These are phyloP conservation scores for Scedosporium boydii DNA, from an alignment of 2,329 filamentous ascomycete genomes.

Conservation along the genomic window DNA sequence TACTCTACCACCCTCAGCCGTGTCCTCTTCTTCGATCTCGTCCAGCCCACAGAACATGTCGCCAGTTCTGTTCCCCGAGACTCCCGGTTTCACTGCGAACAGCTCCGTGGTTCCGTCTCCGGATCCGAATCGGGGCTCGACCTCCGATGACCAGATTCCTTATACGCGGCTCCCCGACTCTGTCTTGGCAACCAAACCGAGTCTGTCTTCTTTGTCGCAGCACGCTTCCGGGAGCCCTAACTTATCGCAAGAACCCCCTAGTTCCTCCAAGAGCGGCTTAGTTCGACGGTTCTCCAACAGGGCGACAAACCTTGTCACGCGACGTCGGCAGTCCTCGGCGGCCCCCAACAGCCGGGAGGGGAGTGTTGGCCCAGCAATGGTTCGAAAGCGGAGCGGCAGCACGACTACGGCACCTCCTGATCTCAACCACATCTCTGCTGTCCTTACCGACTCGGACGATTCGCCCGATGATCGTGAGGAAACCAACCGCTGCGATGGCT, in stretches of 20 bases:
- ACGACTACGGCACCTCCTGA: slow-evolving; percentile 58
- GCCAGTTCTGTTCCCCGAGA: slow-evolving; percentile 47
- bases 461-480: slow-evolving; percentile 45
- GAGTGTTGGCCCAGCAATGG: slow-evolving; percentile 80
- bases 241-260: slow-evolving; percentile 28
- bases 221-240: slow-evolving; percentile 8
- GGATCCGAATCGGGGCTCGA: slow-evolving; percentile 47
- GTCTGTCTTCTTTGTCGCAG: slow-evolving; percentile 7
- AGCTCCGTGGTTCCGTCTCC: slow-evolving; percentile 60
- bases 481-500: slow-evolving; percentile 33
- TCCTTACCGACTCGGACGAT: slow-evolving; percentile 46
- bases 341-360: slow-evolving; percentile 71
- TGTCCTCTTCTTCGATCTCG: slow-evolving; percentile 46
- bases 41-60: slow-evolving; percentile 47
- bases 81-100: slow-evolving; percentile 42
- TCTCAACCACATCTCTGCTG: slow-evolving; percentile 21
- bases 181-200: slow-evolving; percentile 50
- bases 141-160: slow-evolving; percentile 39
- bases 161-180: slow-evolving; percentile 66
- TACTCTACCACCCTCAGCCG: slow-evolving; percentile 39
- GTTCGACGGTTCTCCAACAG: slow-evolving; percentile 81
- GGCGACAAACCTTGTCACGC: slow-evolving; percentile 58
- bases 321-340: slow-evolving; percentile 69
- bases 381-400: slow-evolving; percentile 82
- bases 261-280: slow-evolving; percentile 27